Evolutionary conservation across 164 flowering plant genomes (phyloP).

Genomic region (Saururus chinensis): DNA sequence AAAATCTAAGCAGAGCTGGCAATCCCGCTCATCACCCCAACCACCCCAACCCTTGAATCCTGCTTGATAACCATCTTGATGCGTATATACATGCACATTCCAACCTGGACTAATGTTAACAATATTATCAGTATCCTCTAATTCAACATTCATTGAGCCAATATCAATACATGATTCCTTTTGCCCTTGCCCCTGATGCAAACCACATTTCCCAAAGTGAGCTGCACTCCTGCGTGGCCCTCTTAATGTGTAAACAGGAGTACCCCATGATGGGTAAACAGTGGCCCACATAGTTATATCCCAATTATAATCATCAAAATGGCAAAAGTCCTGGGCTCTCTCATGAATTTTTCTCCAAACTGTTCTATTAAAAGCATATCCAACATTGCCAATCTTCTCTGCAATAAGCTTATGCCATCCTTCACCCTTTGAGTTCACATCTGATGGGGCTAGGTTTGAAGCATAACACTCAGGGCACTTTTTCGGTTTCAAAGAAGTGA

Average conservation of each 20-base stretch:
- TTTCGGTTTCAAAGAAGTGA: conserved; percentile 38
- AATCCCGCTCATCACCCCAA: conserved; percentile 92
- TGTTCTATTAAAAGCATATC: conserved; percentile 78
- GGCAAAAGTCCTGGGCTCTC: conserved; percentile 65
- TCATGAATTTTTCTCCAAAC: conserved; percentile 79
- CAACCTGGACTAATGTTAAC: conserved; percentile 53
- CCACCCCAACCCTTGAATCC: conserved; percentile 99
- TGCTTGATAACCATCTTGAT: conserved; percentile 74
- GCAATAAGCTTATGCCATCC: conserved; percentile 50
- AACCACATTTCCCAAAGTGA: conserved; percentile 94
- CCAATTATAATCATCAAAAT: conserved; percentile 94
- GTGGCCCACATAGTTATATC: conserved; percentile 97
- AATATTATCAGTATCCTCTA: conserved; percentile 52
- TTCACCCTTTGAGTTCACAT: conserved; percentile 81
- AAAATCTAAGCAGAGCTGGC: conserved; percentile 59
- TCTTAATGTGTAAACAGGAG: conserved; percentile 67
- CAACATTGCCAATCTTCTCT: conserved; percentile 89
- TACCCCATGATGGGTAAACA: conserved; percentile 86
- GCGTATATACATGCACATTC: conserved; percentile 32
- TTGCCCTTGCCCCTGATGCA: conserved; percentile 84
- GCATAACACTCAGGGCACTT: conserved; percentile 87
- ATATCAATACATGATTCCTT: conserved; percentile 50
- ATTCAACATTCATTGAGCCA: conserved; percentile 41
- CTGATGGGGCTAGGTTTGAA: conserved; percentile 76
- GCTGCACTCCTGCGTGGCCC: conserved; percentile 86